Evolutionary conservation across 2,329 filamentous ascomycete genomes (phyloP).

Genomic region (Xylariales sp.): DNA sequence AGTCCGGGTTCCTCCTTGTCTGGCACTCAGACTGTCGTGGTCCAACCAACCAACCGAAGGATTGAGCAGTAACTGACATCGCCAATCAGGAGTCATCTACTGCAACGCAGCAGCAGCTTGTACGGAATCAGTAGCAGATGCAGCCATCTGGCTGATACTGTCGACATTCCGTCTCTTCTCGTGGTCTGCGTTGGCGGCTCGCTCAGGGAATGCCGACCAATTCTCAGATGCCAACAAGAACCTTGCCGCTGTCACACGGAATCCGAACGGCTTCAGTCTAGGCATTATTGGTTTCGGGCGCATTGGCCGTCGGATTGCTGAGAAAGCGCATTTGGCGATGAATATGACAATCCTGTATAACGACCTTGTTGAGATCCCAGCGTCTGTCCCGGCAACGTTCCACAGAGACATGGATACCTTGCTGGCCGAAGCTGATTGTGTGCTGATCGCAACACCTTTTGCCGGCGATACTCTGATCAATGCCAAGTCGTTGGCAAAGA

Average conservation of each 20-base stretch:
- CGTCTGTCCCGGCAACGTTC: conserved; percentile 2
- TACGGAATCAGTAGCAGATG: conserved; percentile 8
- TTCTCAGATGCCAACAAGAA: conserved; percentile 8
- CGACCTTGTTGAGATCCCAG: conserved; percentile 8
- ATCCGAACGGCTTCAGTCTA: conserved; percentile 8
- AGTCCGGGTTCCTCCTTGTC: not conserved
- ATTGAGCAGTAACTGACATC: not conserved
- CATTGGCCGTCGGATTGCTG: conserved; percentile 7
- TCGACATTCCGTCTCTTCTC: conserved; percentile 8
- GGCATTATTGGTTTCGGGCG: conserved; percentile 8
- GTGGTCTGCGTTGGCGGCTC: conserved; percentile 7
- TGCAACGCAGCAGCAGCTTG: conserved; percentile 9
- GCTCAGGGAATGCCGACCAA: conserved; percentile 5
- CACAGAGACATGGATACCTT: conserved; percentile 4
- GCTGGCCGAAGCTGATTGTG: conserved; percentile 8
- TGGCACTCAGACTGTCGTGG: too few species aligned
- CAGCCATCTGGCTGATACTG: conserved; percentile 8
- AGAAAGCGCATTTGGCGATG: conserved; percentile 15
- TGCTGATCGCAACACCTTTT: conserved; percentile 6
- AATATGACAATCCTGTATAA: conserved; percentile 9
- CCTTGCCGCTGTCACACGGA: conserved; percentile 7
- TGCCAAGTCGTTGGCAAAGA: conserved; percentile 1
- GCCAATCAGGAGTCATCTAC: conserved; percentile 3
- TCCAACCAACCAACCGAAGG: too few species aligned
- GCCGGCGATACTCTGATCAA: conserved; percentile 22